These are phyloP conservation scores for Pyropia yezoensis DNA, from an alignment of 23 red algal species.

Conservation along the genomic window DNA sequence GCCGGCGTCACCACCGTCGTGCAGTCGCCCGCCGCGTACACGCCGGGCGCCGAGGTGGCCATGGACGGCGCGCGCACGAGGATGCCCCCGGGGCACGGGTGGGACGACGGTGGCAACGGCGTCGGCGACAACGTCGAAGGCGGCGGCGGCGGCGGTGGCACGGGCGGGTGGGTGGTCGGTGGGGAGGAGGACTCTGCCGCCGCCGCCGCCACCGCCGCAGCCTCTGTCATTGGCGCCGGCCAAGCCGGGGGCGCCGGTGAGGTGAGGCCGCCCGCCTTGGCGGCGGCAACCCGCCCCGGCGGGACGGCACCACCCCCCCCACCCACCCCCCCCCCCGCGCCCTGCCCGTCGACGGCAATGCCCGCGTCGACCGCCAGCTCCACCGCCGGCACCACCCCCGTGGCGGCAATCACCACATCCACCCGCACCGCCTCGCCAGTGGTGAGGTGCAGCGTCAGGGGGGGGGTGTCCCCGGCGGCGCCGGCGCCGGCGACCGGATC, in stretches of 20 bases:
- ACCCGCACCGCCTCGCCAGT: conserved; percentile 16
- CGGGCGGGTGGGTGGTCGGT: too few relatives aligned
- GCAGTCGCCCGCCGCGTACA: conserved; percentile 94
- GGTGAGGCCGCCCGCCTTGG: too few relatives aligned
- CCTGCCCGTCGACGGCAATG: conserved; percentile 2
- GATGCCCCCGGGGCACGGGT: conserved; percentile 34
- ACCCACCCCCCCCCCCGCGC: too few relatives aligned
- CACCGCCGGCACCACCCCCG: conserved; percentile 54
- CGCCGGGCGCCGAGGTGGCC: conserved; percentile 18
- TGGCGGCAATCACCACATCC: conserved; percentile 63
- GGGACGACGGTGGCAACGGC: not conserved
- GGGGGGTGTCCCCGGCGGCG: not conserved
- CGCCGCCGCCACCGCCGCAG: too few relatives aligned
- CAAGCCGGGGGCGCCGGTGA: too few relatives aligned
- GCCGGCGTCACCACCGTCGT: conserved; percentile 12
- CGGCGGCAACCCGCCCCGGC: too few relatives aligned
- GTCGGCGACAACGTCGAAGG: too few relatives aligned
- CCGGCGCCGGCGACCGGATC: too few relatives aligned
- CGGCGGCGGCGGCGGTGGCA: too few relatives aligned
- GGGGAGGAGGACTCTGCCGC: too few relatives aligned
- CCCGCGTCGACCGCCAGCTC: conserved; percentile 18
- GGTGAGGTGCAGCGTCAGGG: conserved; percentile 22
- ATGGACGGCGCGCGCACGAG: conserved; percentile 41
- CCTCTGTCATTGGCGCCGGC: too few relatives aligned
- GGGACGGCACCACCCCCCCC: too few relatives aligned